Conservation (phyloP, 495 filamentous ascomycete species). For the Talaromyces thailandensis region DNA sequence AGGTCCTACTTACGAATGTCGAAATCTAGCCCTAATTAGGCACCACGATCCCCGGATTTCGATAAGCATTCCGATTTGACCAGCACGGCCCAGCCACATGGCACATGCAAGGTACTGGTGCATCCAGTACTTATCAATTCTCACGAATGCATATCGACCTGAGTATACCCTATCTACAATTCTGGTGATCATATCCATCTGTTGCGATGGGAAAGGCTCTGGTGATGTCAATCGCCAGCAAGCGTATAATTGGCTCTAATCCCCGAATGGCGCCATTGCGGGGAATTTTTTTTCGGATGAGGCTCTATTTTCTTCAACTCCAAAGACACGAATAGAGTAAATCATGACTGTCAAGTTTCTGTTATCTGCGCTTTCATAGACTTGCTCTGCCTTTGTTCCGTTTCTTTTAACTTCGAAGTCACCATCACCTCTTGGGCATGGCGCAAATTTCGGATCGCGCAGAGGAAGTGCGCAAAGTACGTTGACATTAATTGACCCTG, state of each 20-base stretch:
- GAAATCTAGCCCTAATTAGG: neutral
- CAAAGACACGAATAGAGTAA: neutral
- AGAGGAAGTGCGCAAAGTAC: constrained; percentile 36
- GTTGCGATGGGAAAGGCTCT: neutral
- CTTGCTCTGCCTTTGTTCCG: neutral
- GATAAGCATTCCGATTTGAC: neutral
- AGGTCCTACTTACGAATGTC: too few species aligned
- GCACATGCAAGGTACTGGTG: neutral
- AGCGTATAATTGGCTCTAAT: neutral
- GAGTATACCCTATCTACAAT: neutral
- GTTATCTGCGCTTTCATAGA: neutral
- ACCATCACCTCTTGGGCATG: neutral
- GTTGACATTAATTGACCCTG: constrained; percentile 10
- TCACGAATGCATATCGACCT: neutral
- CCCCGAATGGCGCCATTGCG: constrained; percentile 5
- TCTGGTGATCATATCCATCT: neutral
- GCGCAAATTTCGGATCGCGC: constrained; percentile 16
- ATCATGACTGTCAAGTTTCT: neutral
- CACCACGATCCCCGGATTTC: neutral
- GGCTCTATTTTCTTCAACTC: neutral
- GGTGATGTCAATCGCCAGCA: constrained; percentile 3
- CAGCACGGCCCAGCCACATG: neutral
- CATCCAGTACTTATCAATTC: too few species aligned
- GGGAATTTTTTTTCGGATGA: neutral
- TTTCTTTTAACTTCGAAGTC: neutral